These are phyloP conservation scores for Saturnispora sekii DNA, from an alignment of 805 yeast species.

Conservation along the genomic window DNA sequence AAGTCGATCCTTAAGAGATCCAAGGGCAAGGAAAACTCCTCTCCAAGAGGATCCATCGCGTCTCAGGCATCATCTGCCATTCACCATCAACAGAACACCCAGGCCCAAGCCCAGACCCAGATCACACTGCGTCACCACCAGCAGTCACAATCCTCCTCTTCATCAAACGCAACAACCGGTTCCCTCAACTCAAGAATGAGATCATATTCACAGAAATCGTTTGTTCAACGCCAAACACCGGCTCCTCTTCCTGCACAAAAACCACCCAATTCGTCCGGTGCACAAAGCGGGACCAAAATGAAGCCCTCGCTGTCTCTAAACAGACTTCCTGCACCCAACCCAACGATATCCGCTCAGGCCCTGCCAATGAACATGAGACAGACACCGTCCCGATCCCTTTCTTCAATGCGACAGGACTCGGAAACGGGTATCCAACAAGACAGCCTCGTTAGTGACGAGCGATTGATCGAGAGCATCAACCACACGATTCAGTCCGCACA, in stretches of 20 bases:
- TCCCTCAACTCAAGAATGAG: neutral
- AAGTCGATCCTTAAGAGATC: neutral
- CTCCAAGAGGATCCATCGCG: neutral
- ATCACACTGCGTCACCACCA: neutral
- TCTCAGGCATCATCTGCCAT: neutral
- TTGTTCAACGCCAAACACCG: neutral
- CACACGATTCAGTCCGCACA: slow-evolving; percentile 44
- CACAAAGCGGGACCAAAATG: too few species aligned
- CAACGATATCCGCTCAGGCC: slow-evolving; percentile 4
- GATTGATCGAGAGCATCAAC: slow-evolving; percentile 21
- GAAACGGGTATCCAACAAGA: slow-evolving; percentile 15
- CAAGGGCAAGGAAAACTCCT: neutral
- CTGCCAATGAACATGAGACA: slow-evolving; percentile 12
- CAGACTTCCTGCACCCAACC: neutral
- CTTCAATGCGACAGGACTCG: slow-evolving; percentile 22
- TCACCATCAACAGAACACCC: neutral
- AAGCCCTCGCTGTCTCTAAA: neutral
- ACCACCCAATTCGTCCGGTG: neutral
- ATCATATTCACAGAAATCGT: slow-evolving; percentile 1
- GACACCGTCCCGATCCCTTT: slow-evolving; percentile 16
- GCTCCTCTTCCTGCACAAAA: slow-evolving; percentile 8
- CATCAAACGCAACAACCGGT: slow-evolving; percentile 8
- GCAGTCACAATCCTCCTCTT: neutral
- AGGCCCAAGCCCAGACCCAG: neutral
- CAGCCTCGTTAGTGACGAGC: slow-evolving; percentile 20